Base-by-base conservation (phyloP, 2,329 filamentous ascomycete genomes). In the Leptodontidium sp. region DNA sequence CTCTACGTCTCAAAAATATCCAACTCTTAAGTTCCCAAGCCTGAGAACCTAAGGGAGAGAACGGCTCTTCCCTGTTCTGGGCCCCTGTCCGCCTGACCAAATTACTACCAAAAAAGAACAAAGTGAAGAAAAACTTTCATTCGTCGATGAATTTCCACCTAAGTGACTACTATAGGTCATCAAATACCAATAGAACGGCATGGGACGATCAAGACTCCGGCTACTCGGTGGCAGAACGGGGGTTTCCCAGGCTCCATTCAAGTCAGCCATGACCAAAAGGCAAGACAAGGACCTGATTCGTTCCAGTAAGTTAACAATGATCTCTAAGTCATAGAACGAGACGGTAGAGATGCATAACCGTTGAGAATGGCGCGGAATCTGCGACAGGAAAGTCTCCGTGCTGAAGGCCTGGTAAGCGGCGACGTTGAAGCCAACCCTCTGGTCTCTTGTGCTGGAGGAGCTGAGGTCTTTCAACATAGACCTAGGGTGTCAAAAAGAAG, bases 151-250 rank as follows among this genome's bases (percentile, higher is more conserved):
- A 49, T 29, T 35, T 32, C 24, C 29, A 6, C 40, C 15, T 14
- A 49, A 12, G 24, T 61, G 58, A 61, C 58, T 61, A 21, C 24
- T 14, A 61, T 17, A 17, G 26, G 15, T 32, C 8, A 14, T 32
- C 11, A 12, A 21, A 49, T 49, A 35, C 58, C 58, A 61, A 61
- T 61, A 49, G 24, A 21, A 29, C 21, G 40, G 40, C 21, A 32
- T 29, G 43, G 17, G 14, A 32, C 4, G 45, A 49, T 14, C 12
- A 32, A 26, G 14, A 49, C 24, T 29, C 17, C 24, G 58, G 12
- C 58, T 61, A 49, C 58, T 61, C 58, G 58, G 58, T 61, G 58
- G 58, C 58, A 61, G 40, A 21, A 32, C 40, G 45, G 24, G 43
- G 58, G 24, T 32, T 61, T 61, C 55, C 53, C 55, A 58, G 32